Conservation (phyloP, 176 grass and related monocot genomes). For the Olyra latifolia region DNA sequence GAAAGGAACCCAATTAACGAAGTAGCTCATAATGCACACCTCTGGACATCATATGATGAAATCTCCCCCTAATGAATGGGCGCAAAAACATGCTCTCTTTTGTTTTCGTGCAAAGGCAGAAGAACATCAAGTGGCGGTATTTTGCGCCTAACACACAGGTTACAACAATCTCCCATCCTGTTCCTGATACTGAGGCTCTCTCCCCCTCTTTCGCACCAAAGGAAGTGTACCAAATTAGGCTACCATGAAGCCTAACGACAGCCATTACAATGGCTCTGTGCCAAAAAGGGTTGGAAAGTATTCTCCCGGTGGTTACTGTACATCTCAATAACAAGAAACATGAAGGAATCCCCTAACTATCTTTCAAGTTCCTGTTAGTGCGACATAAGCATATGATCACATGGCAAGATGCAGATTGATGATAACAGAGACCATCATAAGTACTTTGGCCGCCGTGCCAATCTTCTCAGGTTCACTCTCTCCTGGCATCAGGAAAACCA, state of each 20-base stretch:
- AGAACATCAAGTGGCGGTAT: too few relatives aligned
- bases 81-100: too few relatives aligned
- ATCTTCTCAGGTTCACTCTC: conserved; percentile 56
- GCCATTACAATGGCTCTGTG: conserved; percentile 6
- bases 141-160: too few relatives aligned
- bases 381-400: neutral
- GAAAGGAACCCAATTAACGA: too few relatives aligned
- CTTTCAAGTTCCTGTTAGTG: conserved; percentile 20
- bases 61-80: too few relatives aligned
- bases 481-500: conserved; percentile 42
- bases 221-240: conserved; percentile 22
- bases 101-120: too few relatives aligned
- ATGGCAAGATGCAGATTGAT: neutral
- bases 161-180: too few relatives aligned
- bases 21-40: too few relatives aligned
- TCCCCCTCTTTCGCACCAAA: conserved; percentile 10
- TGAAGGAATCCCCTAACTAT: conserved; percentile 10
- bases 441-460: conserved; percentile 59
- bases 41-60: too few relatives aligned
- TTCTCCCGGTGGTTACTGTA: conserved; percentile 24
- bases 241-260: neutral
- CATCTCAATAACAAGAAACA: neutral
- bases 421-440: conserved; percentile 13
- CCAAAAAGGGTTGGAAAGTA: neutral
- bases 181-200: too few relatives aligned